Evolutionary conservation across 441 rosid genomes (phyloP), one percentile per base, ranked within the genome.

Genomic region (Capsella rubella): DNA sequence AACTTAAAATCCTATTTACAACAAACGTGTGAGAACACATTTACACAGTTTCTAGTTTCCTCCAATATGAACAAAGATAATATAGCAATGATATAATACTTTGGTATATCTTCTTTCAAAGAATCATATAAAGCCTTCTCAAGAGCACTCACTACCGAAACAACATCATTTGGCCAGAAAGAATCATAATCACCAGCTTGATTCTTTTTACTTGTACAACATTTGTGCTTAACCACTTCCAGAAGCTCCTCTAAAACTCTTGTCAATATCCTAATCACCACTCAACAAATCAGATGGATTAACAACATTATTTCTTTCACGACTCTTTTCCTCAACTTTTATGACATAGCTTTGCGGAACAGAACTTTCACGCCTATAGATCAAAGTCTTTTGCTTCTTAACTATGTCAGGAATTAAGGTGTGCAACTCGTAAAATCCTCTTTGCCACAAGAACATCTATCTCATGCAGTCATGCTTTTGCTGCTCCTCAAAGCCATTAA

Each of bases 91-190:
- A 83, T 85, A 79, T 85, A 87, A 74, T 91, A 91, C 77, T 86
- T 90, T 77, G 83, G 90, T 76, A 74, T 84, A 84, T 91, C 91
- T 3, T 76, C 52, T 12, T 31, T 82, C 25, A 21, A 21, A 50
- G 82, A 57, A 34, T 90, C 90, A 73, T 90, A 89, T 5, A 87
- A 75, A n/a, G 80, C 91, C 73, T 84, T 75, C 86, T 91, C 97
- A 62, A 91, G 93, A 61, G 88, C 85, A 68, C 57, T 46, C 54
- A 87, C 85, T 2, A 88, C 15, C n/a, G 79, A 73, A 77, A 90
- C 85, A 57, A 84, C 93, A 78, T 84, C 87, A 87, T 90, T 87
- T 42, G 91, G 93, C 93, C 96, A 89, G 64, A 71, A 52, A 46
- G 8, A n/a, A 45, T 45, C 47, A 40, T 40, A 49, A 54, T 61